Base-by-base conservation (phyloP, 768 basidiomycete genomes). In the Russula virescens region DNA sequence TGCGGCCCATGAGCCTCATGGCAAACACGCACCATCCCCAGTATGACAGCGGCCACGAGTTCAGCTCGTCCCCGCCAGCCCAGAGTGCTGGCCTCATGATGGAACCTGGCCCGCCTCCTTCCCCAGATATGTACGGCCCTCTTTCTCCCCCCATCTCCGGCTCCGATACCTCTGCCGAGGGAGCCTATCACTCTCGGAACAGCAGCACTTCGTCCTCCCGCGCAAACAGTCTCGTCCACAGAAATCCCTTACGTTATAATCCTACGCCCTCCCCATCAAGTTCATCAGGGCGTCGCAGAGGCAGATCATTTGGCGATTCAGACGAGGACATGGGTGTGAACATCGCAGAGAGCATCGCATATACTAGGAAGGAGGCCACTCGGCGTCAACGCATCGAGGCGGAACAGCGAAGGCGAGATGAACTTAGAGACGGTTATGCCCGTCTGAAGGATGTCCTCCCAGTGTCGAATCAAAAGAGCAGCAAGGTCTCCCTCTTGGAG, bases 81-180 rank as follows among this genome's bases (percentile, higher is more conserved):
- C 66, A 67, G 60, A 66, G 50, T 52, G 58, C 66, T 23, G 60
- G 60, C 51, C 60, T 67, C 55, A 52, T 64, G 53, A 61, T 67
- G 42, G 58, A 68, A 4, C 34, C 58, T 61, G 66, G 76, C 64
- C 73, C 89, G 69, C 87, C 90, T 71, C 86, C 89, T 71, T 85
- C 85, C 66, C 83, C 88, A 75, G 82, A 86, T 77, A 82, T 88
- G 77, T 91, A 91, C 75, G 88, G 89, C 78, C 86, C 89, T 73
- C 78, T 91, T 70, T 90, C 89, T 60, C 90, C 90, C 73, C 88
- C 87, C 77, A 80, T 90, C 72, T 91, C 89, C 79, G 89, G 89
- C 78, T 91, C 90, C 77, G 90, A 92, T 77, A 89, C 88, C 73
- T 91, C 90, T 71, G 88, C 80, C 69, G 89, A 91, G 82, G 88